These are phyloP conservation scores for Calonectria hongkongensis DNA, from an alignment of 2,329 filamentous ascomycete genomes.

Conservation along the genomic window DNA sequence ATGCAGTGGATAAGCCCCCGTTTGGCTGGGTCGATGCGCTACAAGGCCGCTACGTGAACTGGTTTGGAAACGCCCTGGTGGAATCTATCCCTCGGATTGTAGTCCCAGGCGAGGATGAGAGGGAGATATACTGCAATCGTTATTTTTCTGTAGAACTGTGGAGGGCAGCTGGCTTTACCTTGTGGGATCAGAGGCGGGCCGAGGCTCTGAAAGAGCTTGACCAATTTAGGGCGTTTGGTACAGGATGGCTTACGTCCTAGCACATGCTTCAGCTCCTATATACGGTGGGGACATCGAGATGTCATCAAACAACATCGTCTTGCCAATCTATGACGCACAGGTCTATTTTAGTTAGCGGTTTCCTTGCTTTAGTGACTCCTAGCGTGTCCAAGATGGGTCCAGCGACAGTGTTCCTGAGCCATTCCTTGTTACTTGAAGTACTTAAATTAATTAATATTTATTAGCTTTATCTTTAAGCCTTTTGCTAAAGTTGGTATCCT, in stretches of 20 bases:
- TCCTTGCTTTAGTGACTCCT: no score
- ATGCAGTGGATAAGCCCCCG: not conserved
- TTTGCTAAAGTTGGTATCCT: no score
- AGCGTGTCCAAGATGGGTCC: no score
- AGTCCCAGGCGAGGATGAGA: not conserved
- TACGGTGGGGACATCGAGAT: no score
- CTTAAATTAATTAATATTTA: no score
- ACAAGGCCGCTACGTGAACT: not conserved
- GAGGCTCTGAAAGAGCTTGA: not conserved
- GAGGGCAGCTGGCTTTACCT: not conserved
- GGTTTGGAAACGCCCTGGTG: not conserved
- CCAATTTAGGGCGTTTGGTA: not conserved
- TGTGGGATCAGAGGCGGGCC: not conserved
- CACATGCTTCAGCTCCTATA: no score
- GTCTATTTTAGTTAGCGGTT: no score
- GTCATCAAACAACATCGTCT: no score
- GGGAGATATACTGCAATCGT: not conserved
- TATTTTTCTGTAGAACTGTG: not conserved
- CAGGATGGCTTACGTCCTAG: not conserved
- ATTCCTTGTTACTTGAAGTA: no score
- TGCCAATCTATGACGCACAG: no score
- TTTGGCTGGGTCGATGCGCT: slow-evolving; percentile 1
- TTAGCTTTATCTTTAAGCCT: no score
- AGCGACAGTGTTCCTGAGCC: no score
- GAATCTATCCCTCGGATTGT: not conserved